A percentile compares a stretch with the other conserved stretches of the same genome.
Conservation (phyloP, 257 asterid species). For the Capsicum baccatum region DNA sequence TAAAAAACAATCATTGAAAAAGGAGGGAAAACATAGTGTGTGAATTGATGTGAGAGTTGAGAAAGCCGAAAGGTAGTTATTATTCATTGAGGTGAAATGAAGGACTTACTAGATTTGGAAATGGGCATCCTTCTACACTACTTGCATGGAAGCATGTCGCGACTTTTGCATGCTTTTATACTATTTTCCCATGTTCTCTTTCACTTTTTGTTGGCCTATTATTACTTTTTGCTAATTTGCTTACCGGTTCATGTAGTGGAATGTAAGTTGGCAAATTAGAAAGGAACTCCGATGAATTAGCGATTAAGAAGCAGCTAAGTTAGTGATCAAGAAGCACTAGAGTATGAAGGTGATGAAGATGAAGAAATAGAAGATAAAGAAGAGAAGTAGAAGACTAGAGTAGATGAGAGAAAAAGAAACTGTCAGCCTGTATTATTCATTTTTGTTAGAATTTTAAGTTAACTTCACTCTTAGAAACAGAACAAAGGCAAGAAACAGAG, state of each 20-base stretch:
- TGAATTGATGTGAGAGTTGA: background rate
- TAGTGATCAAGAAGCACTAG: no score
- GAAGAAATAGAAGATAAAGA: no score
- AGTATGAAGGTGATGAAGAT: no score
- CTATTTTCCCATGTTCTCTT: background rate
- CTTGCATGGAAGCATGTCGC: background rate
- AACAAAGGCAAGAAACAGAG: no score
- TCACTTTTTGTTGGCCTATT: background rate
- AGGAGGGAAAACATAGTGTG: background rate
- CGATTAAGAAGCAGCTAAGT: no score
- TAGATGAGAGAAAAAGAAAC: no score
- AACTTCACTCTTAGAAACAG: no score
- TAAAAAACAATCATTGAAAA: background rate
- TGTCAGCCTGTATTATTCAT: no score
- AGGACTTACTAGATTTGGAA: slow-evolving; percentile 9
- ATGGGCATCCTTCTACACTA: background rate
- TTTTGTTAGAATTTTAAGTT: no score
- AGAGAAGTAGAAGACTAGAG: no score
- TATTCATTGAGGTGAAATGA: slow-evolving; percentile 15
- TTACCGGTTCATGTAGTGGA: background rate
- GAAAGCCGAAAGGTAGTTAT: background rate
- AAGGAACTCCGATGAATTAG: background rate
- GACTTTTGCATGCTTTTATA: slow-evolving; percentile 9
- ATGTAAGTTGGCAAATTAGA: background rate
- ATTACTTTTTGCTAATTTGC: background rate